These are phyloP conservation scores for Boeremia exigua DNA, from an alignment of 2,329 filamentous ascomycete species.

Conservation along the genomic window DNA sequence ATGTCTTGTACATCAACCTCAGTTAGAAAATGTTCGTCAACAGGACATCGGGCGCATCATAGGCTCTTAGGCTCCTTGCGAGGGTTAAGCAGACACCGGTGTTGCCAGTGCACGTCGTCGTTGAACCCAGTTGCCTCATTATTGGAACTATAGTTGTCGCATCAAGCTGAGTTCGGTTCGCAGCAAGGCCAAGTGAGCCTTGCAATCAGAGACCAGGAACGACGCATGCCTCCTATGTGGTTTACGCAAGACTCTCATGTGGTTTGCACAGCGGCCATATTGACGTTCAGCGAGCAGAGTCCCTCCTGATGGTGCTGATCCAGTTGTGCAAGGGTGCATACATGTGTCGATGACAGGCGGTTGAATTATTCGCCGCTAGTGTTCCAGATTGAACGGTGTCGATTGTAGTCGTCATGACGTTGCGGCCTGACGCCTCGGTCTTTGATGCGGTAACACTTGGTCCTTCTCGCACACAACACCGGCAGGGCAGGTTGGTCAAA, in stretches of 20 bases:
- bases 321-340: neutral
- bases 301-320: neutral
- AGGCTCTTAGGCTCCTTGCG: neutral
- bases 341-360: neutral
- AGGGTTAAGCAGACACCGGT: too few relatives aligned
- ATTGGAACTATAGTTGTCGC: neutral
- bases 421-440: neutral
- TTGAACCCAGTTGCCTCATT: neutral
- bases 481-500: conserved; percentile 7
- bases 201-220: neutral
- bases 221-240: neutral
- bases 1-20: neutral
- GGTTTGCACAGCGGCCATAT: neutral
- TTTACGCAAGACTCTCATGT: neutral
- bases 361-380: conserved; percentile 3
- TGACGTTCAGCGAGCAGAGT: neutral
- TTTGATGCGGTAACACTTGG: neutral
- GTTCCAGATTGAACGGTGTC: neutral
- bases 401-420: conserved; percentile 1
- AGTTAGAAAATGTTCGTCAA: neutral
- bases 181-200: neutral
- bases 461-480: conserved; percentile 2
- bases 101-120: neutral
- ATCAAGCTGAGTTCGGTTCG: neutral
- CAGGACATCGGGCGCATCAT: conserved; percentile 7